These are phyloP conservation scores for Diaporthe nobilis DNA, from an alignment of 2,329 filamentous ascomycete genomes.

Conservation along the genomic window DNA sequence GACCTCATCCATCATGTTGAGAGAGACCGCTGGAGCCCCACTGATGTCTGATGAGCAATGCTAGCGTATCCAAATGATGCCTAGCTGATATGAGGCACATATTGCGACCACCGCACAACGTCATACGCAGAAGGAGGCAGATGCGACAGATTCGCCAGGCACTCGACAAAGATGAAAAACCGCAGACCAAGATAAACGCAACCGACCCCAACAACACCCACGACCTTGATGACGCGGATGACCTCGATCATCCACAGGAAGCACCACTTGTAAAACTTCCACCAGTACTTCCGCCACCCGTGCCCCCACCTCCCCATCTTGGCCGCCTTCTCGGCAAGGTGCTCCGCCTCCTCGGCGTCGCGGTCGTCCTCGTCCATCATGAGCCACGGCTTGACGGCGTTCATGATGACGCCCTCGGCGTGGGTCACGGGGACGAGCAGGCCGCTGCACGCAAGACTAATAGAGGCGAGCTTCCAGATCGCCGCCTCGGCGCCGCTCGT, in stretches of 20 bases:
- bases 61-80: background rate
- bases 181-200: constrained; percentile 25
- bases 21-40: too few species aligned
- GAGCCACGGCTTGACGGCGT: constrained; percentile 26
- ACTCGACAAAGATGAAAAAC: constrained; percentile 33
- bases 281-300: constrained; percentile 26
- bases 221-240: constrained; percentile 26
- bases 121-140: constrained; percentile 31
- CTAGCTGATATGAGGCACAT: constrained; percentile 38
- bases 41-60: too few species aligned
- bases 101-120: constrained; percentile 35
- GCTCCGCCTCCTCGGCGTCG: constrained; percentile 35
- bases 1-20: too few species aligned
- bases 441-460: constrained; percentile 23
- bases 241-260: constrained; percentile 38
- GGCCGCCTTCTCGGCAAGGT: constrained; percentile 22
- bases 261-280: constrained; percentile 33
- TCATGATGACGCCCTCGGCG: constrained; percentile 28
- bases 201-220: background rate
- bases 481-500: constrained; percentile 8
- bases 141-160: constrained; percentile 27
- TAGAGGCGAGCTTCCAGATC: constrained; percentile 16
- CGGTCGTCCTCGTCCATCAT: constrained; percentile 38
- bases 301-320: constrained; percentile 12
- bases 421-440: constrained; percentile 35